Base-by-base conservation (phyloP, 2,329 filamentous ascomycete species). In the Penicillium concentricum region DNA sequence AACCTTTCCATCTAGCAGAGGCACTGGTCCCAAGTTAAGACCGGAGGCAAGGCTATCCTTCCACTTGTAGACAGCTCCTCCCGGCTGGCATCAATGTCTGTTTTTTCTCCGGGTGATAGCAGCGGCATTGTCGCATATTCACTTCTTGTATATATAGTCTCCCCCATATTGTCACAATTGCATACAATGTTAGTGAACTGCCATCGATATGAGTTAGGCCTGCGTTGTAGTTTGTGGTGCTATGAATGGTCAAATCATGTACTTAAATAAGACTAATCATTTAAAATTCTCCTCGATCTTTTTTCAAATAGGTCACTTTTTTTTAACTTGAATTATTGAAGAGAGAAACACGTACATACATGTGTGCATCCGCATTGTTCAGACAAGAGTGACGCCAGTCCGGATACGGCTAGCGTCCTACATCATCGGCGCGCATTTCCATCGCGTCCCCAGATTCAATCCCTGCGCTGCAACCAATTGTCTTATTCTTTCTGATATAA, bases 1-100 rank as follows among this genome's bases (percentile, higher is more conserved):
- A 51, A 54, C 4, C 68, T 71, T 22, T 69, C 66, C 0, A 77
- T 74, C 59, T 59, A 68, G 10, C 70, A 77, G 10, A 45, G 30
- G 9, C 38, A 43, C 41, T 38, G 30, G 49, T 28, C 12, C 12
- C 8, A 22, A 22, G 32, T 45, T 34, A 38, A 45, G 41, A 18
- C 22, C 1, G 22, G 39, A 26, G 20, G 18, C 8, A n/a, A 44
- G 15, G 22, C 32, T 2, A 37, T 45, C 20, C 16, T 52, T 12
- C n/a, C 32, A 15, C 41, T 45, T 16, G 30, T 46, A 15, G 18
- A 32, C 16, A 39, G 18, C 34, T 46, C 32, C n/a, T 39, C 34
- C 2, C 13, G 24, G 7, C 32, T 52, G 15, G 22, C 13, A 39
- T 34, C 10, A 5, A 35, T 18, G 3, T 46, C 34, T 7, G 32